Evolutionary conservation across 257 asterid species (phyloP), one percentile per base, ranked within the genome.

Genomic region (Solanum habrochaites): DNA sequence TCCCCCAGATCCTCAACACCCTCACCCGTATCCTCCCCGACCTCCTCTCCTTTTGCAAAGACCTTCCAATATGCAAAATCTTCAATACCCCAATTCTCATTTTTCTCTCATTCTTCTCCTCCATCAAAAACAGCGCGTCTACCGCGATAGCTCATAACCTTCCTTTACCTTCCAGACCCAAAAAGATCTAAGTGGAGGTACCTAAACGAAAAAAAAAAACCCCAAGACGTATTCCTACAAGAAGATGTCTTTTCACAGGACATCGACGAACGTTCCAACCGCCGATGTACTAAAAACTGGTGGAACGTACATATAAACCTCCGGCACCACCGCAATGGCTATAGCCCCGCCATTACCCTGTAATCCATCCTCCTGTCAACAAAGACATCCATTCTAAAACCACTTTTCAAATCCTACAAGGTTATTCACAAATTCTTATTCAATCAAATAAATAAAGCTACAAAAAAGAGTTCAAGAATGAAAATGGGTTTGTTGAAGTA

Each of bases 341-440:
- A 92, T 90, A 89, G 96, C 94, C 87, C 94, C 75, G 43, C 93
- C 85, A 88, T 93, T 84, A 11, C 93, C 91, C 20, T 91, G 98
- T 87, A 95, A n/a, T 88, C 89, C 96, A 98, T 9, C 96, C 98
- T 9, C 95, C 94, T 86, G 94, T 96, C 40, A 88, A 89, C 95
- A 94, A 86, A 96, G 62, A 88, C 90, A 91, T 97, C 99, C 99
- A 97, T 20, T 23, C 5, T 31, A 47, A 70, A 25, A 42, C 15
- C 31, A 39, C 37, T 85, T 70, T 43, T 0, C 62, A 77, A 75
- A 75, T 23, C 9, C 60, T n/a, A 42, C 83, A 42, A 42, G 4
- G 8, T 25, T 77, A 29, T 83, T 83, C 15, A 15, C 47, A 13
- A 20, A 16, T 13, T 83, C 2, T 37, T 18, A 12, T n/a, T 5